Evolutionary conservation across 73 alveolate genomes (phyloP), one percentile per base, ranked within the genome.

Genomic region (Loxodes magnus): DNA sequence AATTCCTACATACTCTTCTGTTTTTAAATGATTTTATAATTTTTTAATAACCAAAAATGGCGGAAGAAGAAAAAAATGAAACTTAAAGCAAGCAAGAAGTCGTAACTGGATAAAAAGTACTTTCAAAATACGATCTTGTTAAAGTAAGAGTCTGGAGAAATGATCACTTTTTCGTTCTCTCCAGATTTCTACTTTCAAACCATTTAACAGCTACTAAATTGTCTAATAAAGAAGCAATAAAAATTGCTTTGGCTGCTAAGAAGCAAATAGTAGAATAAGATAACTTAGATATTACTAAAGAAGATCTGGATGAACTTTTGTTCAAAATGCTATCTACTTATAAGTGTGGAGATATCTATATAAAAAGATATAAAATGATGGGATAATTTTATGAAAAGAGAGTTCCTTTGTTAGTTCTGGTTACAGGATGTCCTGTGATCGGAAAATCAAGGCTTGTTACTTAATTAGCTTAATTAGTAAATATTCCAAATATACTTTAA

Each of bases 381-480:
- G 10, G 41, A 9, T 9, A n/a, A 9, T 31, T 31, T 31, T 31
- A 31, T 31, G 41, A 7, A n/a, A 7, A 31, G 10, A 31, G 41
- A n/a, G 41, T n/a, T 31, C 41, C 41, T 7, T n/a, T 31, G 7
- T 31, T 31, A n/a, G 10, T 31, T 9, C 41, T 31, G 7, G 41
- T 31, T n/a, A n/a, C 41, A 9, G 41, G 41, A 31, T n/a, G 12
- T 31, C 41, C 41, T 31, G 41, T 31, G 7, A 9, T 7, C 10
- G 41, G 41, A 31, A 31, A 31, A n/a, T 31, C 41, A n/a, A 31
- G 12, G 7, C 41, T 31, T 31, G 41, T 31, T 31, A 31, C 41
- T 31, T n/a, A 31, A 31, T n/a, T 31, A 9, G 41, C 41, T 31
- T 7, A 31, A 9, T 9, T 7, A n/a, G 41, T 31, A 7, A 31